phyloP scores from a whole-genome alignment of 202 grass and related monocot genomes.

The Carex arenaria region DNA sequence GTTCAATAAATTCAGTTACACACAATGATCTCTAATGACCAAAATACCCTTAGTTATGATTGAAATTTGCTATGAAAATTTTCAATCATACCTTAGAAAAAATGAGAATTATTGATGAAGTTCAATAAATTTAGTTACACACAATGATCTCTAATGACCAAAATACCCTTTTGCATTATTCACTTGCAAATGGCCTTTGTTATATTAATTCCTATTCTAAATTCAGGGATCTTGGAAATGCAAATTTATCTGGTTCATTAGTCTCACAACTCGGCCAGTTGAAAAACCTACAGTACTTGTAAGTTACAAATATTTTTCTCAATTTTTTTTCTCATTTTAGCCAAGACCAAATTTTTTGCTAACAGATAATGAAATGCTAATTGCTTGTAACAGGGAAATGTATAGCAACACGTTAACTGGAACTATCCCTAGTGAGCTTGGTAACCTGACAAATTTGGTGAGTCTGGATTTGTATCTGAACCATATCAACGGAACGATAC shows the following conservation, averaged over 20 bases:
- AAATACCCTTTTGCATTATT: not conserved
- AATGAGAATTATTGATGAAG: not conserved
- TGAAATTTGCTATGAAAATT: not conserved
- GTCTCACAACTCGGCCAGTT: constrained; percentile 67
- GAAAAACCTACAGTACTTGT: constrained; percentile 89
- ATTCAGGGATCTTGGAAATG: constrained; percentile 89
- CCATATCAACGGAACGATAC: constrained; percentile 53
- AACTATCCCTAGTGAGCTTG: constrained; percentile 68
- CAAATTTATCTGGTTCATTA: constrained; percentile 67
- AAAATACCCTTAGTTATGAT: not conserved
- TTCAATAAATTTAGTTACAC: not conserved
- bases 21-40: not conserved
- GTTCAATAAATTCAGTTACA: not conserved
- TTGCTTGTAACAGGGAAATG: constrained; percentile 57
- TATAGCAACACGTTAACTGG: constrained; percentile 92
- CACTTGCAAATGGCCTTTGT: not conserved
- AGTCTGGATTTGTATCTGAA: constrained; percentile 95
- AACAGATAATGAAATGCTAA: not conserved
- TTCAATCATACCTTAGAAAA: not conserved
- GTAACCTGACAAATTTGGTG: constrained; percentile 82
- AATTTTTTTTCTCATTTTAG: constrained; percentile 18
- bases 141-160: not conserved
- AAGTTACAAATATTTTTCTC: constrained; percentile 36
- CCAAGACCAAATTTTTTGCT: not conserved
- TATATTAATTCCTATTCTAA: constrained; percentile 4